A percentile compares a stretch with the other conserved stretches of the same genome.
Evolutionary conservation across 2,329 filamentous ascomycete species (phyloP).

Genomic region (Aspergillus quadricinctus): DNA sequence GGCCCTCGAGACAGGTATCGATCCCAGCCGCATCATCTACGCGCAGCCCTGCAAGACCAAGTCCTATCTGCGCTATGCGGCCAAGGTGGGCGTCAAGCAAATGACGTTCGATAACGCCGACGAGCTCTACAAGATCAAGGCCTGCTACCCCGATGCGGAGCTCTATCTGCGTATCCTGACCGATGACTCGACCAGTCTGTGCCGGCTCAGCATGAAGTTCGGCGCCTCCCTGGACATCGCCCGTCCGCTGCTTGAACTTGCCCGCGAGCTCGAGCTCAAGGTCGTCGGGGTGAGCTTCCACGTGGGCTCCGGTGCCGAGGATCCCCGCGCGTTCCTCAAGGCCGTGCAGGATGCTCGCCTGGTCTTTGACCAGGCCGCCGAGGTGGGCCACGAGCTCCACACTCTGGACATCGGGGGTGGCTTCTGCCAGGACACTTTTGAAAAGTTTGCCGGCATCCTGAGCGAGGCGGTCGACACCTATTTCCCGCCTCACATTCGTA

Average conservation of each 20-base stretch:
- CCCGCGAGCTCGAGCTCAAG: constrained; percentile 77
- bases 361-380: constrained; percentile 80
- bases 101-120: constrained; percentile 99
- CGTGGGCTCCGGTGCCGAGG: constrained; percentile 91
- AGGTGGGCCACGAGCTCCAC: constrained; percentile 73
- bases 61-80: constrained; percentile 90
- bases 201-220: constrained; percentile 95
- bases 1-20: constrained; percentile 75
- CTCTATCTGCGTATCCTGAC: constrained; percentile 92
- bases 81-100: constrained; percentile 79
- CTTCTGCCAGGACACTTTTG: constrained; percentile 86
- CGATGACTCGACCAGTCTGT: constrained; percentile 90
- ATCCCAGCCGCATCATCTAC: constrained; percentile 92
- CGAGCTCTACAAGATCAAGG: constrained; percentile 96
- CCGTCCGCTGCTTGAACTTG: constrained; percentile 69
- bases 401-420: constrained; percentile 93
- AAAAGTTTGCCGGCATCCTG: constrained; percentile 79
- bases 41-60: constrained; percentile 99
- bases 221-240: constrained; percentile 84
- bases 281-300: constrained; percentile 97
- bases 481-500: constrained; percentile 75
- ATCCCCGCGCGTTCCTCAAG: constrained; percentile 85
- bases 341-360: constrained; percentile 82
- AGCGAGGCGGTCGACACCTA: constrained; percentile 76
- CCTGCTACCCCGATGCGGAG: constrained; percentile 82